A percentile compares a stretch with the other conserved stretches of the same genome.
Conservation (phyloP, 2,329 filamentous ascomycete species). For the Daldinia sp. region DNA sequence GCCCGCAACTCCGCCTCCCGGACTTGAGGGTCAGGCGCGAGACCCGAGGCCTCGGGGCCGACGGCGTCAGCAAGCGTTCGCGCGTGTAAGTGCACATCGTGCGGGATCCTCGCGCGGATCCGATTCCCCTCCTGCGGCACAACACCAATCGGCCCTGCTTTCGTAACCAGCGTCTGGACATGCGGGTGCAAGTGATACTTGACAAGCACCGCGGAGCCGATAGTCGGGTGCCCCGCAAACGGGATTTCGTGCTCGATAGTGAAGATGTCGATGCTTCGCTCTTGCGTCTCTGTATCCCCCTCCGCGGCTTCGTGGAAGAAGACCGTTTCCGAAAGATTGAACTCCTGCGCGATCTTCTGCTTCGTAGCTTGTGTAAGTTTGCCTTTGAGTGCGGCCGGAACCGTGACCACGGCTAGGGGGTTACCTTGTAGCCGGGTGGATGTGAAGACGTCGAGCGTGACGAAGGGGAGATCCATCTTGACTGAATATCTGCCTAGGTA, state of each 20-base stretch:
- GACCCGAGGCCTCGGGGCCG: conserved; percentile 26
- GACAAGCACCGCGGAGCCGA: conserved; percentile 63
- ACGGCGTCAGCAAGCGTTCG: conserved; percentile 49
- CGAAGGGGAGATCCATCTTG: conserved; percentile 53
- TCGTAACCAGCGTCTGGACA: conserved; percentile 59
- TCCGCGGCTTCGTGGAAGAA: conserved; percentile 61
- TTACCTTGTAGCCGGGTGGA: conserved; percentile 62
- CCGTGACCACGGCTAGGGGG: conserved; percentile 66
- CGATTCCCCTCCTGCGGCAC: neutral
- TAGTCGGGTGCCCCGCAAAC: conserved; percentile 70
- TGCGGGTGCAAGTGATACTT: conserved; percentile 47
- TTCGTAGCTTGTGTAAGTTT: conserved; percentile 61
- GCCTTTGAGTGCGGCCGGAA: conserved; percentile 52
- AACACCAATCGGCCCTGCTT: conserved; percentile 61
- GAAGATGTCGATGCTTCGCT: conserved; percentile 66
- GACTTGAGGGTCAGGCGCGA: conserved; percentile 38
- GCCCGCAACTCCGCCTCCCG: conserved; percentile 47
- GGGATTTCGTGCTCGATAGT: conserved; percentile 62
- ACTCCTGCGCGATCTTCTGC: conserved; percentile 67
- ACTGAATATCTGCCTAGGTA: neutral
- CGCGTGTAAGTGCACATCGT: conserved; percentile 69
- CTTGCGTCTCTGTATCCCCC: conserved; percentile 37
- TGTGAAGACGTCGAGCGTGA: conserved; percentile 68
- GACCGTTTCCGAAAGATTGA: conserved; percentile 71
- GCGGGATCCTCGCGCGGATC: conserved; percentile 71